phyloP scores from a whole-genome alignment of 1,284 basidiomycete species.

The Tylopilus orsonianus region DNA sequence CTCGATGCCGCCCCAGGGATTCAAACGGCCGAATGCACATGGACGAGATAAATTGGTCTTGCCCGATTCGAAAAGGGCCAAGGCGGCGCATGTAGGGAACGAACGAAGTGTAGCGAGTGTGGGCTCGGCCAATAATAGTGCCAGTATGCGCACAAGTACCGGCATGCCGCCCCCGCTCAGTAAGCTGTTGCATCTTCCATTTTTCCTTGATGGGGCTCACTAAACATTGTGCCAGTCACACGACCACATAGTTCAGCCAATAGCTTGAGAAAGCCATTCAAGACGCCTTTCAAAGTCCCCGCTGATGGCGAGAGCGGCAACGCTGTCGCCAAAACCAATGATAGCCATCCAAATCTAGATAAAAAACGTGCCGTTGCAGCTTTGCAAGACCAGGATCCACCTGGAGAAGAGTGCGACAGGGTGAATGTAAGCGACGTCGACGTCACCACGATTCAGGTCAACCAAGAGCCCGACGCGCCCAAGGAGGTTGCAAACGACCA shows the following conservation, averaged over 20 bases:
- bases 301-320: slow-evolving; percentile 3
- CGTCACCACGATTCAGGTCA: slow-evolving; percentile 14
- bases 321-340: not conserved
- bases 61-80: slow-evolving; percentile 40
- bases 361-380: not conserved
- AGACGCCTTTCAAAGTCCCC: slow-evolving; percentile 38
- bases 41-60: slow-evolving; percentile 10
- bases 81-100: slow-evolving; percentile 27
- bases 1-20: slow-evolving; percentile 19
- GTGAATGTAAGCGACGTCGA: slow-evolving; percentile 12
- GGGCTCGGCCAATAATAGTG: not conserved
- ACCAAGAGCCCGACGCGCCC: not conserved
- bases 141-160: not conserved
- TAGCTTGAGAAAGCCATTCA: slow-evolving; percentile 50
- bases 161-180: slow-evolving; percentile 36
- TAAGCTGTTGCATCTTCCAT: slow-evolving; percentile 21
- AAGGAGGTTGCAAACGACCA: not conserved
- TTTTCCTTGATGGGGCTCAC: not conserved
- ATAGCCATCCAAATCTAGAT: not conserved
- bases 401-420: not conserved
- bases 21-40: slow-evolving; percentile 25
- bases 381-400: not conserved
- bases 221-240: slow-evolving; percentile 35
- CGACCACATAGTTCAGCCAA: slow-evolving; percentile 42
- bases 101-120: not conserved